Evolutionary conservation across 495 filamentous ascomycete species (phyloP), one percentile per base, ranked within the genome.

Genomic region (Penicillium tannophilum): DNA sequence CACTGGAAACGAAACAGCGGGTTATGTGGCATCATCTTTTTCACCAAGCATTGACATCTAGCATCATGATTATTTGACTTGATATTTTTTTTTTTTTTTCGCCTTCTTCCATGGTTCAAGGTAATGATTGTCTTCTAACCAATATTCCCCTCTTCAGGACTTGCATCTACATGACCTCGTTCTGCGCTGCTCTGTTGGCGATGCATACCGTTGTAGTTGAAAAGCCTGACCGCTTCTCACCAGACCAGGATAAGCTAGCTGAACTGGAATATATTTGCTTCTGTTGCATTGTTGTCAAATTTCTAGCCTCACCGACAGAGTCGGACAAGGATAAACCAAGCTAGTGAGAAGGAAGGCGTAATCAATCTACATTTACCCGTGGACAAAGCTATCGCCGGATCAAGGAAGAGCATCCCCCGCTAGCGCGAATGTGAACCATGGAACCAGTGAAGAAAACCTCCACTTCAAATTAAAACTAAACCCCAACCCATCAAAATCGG

Each of bases 131-230:
- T 28, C 28, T 28, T 28, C 28, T 28, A 4, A 28, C 4, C 28
- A 28, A 4, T 28, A 28, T 17, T 52, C 17, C 8, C 36, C 19
- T 46, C 7, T 35, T 47, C 42, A 28, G 28, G 26, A 28, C 28
- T 31, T 23, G 31, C 42, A 19, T 55, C 6, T 47, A 39, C 28
- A 47, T 55, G 36, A 30, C 20, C 6, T 44, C 23, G 19, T 19
- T 20, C 42, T 55, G 62, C 47, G 58, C 23, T 62, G 58, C 55
- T 55, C 50, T 55, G 56, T 41, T 64, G 63, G 58, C 60, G 55
- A 49, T 66, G 63, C 66, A 62, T 61, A 43, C 14, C 35, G 28
- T 17, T 23, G 42, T 57, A 59, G 44, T 33, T 45, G 35, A 17
- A 44, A 31, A 44, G 35, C 17, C 42, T 61, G 59, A 65, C 60